Evolutionary conservation across 768 basidiomycete species (phyloP).

Genomic region (Erythrobasidium yunnanense): DNA sequence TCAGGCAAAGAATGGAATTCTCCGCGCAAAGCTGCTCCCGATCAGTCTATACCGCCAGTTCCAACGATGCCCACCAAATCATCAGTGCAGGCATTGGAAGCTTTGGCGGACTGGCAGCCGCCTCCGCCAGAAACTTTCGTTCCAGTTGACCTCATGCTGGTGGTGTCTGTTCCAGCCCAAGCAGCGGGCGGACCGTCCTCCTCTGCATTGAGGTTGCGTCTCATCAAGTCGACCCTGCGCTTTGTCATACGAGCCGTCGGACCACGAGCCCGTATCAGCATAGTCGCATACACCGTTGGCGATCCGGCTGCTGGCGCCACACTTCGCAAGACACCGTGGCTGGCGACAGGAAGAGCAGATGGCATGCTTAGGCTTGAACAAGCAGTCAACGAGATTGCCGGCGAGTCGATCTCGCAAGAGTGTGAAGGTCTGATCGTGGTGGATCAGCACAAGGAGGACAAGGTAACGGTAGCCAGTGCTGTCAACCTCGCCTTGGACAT

Average conservation of each 20-base stretch:
- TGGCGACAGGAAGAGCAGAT: conserved; percentile 49
- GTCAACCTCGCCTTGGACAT: conserved; percentile 93
- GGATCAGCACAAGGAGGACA: conserved; percentile 75
- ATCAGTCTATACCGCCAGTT: conserved; percentile 4
- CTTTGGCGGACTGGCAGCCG: background rate
- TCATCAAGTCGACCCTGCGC: conserved; percentile 77
- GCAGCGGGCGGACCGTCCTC: conserved; percentile 59
- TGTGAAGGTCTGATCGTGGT: conserved; percentile 60
- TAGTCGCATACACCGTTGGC: conserved; percentile 71
- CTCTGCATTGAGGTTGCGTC: conserved; percentile 71
- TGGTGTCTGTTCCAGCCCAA: conserved; percentile 76
- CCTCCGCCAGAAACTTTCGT: conserved; percentile 48
- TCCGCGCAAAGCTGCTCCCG: background rate
- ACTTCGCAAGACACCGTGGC: conserved; percentile 87
- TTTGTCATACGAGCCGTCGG: conserved; percentile 71
- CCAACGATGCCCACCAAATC: background rate
- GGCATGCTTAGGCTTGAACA: conserved; percentile 28
- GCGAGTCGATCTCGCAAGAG: conserved; percentile 40
- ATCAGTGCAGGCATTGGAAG: background rate
- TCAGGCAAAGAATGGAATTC: conserved; percentile 5
- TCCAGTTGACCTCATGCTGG: conserved; percentile 79
- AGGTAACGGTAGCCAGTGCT: conserved; percentile 95
- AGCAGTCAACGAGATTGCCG: conserved; percentile 31
- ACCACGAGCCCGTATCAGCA: conserved; percentile 64
- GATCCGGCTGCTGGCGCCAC: conserved; percentile 45